A percentile compares a stretch with the other conserved stretches of the same genome.
phyloP scores from a whole-genome alignment of 2,329 filamentous ascomycete genomes.

The Cryphonectria parasitica region DNA sequence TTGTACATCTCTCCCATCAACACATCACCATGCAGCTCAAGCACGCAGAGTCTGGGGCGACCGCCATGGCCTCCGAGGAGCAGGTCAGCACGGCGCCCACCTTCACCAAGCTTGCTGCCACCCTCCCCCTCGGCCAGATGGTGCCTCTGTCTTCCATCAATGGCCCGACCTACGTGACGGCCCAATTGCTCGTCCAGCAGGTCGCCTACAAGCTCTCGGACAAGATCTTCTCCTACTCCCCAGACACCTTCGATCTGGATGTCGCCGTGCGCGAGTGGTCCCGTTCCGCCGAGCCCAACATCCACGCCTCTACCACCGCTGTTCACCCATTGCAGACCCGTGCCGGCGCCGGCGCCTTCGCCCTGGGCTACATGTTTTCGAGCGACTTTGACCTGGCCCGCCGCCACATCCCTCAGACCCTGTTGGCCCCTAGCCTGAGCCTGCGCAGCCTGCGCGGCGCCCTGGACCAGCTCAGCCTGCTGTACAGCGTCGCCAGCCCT shows the following conservation, averaged over 20 bases:
- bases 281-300: constrained; percentile 71
- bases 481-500: constrained; percentile 90
- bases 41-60: constrained; percentile 42
- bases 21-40: constrained; percentile 37
- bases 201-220: constrained; percentile 93
- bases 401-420: constrained; percentile 86
- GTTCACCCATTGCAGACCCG: constrained; percentile 85
- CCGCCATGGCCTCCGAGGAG: constrained; percentile 34
- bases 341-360: constrained; percentile 85
- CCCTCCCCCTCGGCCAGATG: constrained; percentile 60
- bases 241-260: constrained; percentile 90
- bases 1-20: background rate
- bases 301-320: constrained; percentile 77
- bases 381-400: constrained; percentile 93
- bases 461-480: constrained; percentile 86
- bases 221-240: constrained; percentile 96
- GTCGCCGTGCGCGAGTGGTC: constrained; percentile 80
- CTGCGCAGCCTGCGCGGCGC: constrained; percentile 79
- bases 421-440: constrained; percentile 84
- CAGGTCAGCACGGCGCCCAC: constrained; percentile 38
- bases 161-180: constrained; percentile 90
- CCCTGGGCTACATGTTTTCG: constrained; percentile 96
- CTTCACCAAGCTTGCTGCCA: constrained; percentile 52
- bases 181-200: constrained; percentile 93
- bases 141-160: constrained; percentile 66